Evolutionary conservation across 1,284 basidiomycete genomes (phyloP).

Genomic region (Fomitopsis palustris): DNA sequence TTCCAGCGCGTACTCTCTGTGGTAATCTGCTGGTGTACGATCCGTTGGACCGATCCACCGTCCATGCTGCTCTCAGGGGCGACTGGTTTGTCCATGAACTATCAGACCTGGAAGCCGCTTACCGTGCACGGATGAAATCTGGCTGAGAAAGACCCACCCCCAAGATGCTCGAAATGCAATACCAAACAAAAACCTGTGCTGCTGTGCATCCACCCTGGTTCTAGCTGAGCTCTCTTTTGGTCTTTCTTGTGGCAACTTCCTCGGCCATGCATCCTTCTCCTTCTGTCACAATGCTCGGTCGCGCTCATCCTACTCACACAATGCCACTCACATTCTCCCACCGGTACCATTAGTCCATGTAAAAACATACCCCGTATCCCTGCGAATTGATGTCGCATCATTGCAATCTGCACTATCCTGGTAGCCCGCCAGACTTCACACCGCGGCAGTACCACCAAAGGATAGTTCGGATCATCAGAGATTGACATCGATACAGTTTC

Average conservation of each 20-base stretch:
- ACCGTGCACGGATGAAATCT: conserved; percentile 47
- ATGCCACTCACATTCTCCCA: background rate
- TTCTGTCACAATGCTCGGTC: background rate
- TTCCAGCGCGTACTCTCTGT: conserved; percentile 54
- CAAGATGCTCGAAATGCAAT: background rate
- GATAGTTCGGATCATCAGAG: background rate
- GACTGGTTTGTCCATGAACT: conserved; percentile 63
- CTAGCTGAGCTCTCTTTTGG: background rate
- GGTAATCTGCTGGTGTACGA: conserved; percentile 55
- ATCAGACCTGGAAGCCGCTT: conserved; percentile 54
- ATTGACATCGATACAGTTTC: background rate
- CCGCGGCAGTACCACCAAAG: background rate
- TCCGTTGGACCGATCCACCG: conserved; percentile 53
- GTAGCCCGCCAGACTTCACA: background rate
- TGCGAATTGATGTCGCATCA: background rate
- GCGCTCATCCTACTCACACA: background rate
- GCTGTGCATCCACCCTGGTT: background rate
- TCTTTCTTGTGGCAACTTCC: background rate
- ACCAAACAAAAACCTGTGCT: background rate
- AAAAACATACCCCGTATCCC: background rate
- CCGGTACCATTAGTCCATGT: background rate
- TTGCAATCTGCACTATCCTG: background rate
- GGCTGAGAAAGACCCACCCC: conserved; percentile 9
- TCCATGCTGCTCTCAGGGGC: conserved; percentile 53
- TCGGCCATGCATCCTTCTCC: background rate